Conservation (phyloP, 2,329 filamentous ascomycete species). For the Corinectria fuckeliana region DNA sequence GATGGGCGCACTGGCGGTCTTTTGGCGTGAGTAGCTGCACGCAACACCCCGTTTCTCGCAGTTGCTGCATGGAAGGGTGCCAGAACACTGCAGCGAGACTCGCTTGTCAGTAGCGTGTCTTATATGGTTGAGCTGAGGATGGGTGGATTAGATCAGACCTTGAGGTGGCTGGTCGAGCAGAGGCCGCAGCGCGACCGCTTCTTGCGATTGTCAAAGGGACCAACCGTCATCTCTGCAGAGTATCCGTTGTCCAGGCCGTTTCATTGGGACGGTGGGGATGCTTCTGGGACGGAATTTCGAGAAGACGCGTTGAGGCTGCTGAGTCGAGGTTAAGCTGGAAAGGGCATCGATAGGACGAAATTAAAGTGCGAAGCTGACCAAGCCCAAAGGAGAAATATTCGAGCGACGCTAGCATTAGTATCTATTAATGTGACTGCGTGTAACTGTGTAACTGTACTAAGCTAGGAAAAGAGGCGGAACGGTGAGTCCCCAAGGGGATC, state of each 20-base stretch:
- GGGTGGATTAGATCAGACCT: conserved; percentile 32
- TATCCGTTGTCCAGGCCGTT: background rate
- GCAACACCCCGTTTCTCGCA: conserved; percentile 35
- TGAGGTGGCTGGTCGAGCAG: conserved; percentile 44
- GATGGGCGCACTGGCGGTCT: conserved; percentile 18
- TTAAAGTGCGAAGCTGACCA: background rate
- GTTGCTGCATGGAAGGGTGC: conserved; percentile 39
- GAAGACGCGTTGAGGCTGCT: background rate
- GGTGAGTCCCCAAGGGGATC: too few relatives aligned
- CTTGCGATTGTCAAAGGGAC: conserved; percentile 44
- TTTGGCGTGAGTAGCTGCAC: conserved; percentile 31
- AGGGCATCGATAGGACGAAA: conserved; percentile 28
- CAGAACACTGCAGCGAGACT: conserved; percentile 41
- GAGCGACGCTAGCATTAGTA: conserved; percentile 30
- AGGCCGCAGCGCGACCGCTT: conserved; percentile 41
- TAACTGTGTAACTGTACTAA: too few relatives aligned
- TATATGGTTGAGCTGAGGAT: background rate
- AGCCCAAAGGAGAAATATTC: conserved; percentile 26
- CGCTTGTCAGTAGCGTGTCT: background rate
- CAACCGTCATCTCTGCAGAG: conserved; percentile 36
- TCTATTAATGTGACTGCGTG: too few relatives aligned
- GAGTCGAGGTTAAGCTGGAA: conserved; percentile 24
- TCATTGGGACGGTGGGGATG: background rate
- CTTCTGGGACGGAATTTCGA: background rate
- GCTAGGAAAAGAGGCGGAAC: too few relatives aligned